Evolutionary conservation across 2,329 filamentous ascomycete species (phyloP).

Genomic region (Fusarium udum): DNA sequence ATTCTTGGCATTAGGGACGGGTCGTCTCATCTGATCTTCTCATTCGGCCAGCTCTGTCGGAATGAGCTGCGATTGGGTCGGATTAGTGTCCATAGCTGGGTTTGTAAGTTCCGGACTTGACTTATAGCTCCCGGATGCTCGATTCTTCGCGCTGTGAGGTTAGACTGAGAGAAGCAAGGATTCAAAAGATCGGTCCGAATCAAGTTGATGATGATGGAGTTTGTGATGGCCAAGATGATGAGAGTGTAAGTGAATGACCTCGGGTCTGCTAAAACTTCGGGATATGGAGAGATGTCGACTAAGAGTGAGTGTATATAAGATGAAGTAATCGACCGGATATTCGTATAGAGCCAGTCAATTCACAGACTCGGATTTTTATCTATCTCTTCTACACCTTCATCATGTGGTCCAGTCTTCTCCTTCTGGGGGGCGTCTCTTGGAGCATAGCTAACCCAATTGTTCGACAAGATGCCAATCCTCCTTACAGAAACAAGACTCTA

Average conservation of each 20-base stretch:
- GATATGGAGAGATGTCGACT: not conserved
- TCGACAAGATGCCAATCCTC: constrained; percentile 27
- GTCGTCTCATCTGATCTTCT: not conserved
- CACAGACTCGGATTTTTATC: not conserved
- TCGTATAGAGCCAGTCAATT: not conserved
- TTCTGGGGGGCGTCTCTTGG: constrained; percentile 19
- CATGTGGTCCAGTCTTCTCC: constrained; percentile 28
- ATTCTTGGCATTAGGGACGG: not conserved
- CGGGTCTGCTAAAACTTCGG: not conserved
- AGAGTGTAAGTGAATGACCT: not conserved
- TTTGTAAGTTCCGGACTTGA: not conserved
- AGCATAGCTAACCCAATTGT: constrained; percentile 23
- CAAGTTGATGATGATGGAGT: not conserved
- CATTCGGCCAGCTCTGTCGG: not conserved
- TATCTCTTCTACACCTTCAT: not conserved
- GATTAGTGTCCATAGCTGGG: not conserved
- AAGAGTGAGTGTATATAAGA: constrained; percentile 7
- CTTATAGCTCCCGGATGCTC: not conserved
- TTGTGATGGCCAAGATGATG: constrained; percentile 1
- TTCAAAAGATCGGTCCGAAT: constrained; percentile 24
- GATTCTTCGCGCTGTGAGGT: not conserved
- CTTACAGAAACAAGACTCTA: constrained; percentile 25
- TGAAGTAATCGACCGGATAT: not conserved
- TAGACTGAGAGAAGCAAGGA: constrained; percentile 10
- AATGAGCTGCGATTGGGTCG: constrained; percentile 2